Evolutionary conservation across 108 stramenopile species (phyloP), one percentile per base, ranked within the genome.

Genomic region (Fragilaria crotonensis): DNA sequence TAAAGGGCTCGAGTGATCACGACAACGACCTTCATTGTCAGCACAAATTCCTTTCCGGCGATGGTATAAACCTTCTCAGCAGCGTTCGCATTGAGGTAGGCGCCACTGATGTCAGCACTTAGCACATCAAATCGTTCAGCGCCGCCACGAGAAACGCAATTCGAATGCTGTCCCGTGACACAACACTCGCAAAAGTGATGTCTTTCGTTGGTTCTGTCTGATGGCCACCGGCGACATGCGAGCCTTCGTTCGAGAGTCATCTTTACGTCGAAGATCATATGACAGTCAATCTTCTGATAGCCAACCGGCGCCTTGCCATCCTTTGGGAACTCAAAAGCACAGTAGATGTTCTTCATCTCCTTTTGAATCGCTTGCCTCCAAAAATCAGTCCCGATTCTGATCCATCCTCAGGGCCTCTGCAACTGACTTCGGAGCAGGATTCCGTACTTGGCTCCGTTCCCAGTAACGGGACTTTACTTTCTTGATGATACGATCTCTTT

Each of bases 261-360:
- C 50, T 82, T 78, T 0, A 77, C 51, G 50, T 75, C 81, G 27
- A 78, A 82, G 11, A 78, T 52, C 71, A n/a, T n/a, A n/a, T n/a
- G n/a, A n/a, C n/a, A n/a, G n/a, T n/a, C n/a, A n/a, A n/a, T n/a
- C n/a, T n/a, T 41, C 19, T 56, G 59, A 0, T n/a, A n/a, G n/a
- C n/a, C n/a, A n/a, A n/a, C n/a, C n/a, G n/a, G n/a, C n/a, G n/a
- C n/a, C n/a, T 62, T 62, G 45, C 22, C 22, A 29, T 21, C 59
- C 2, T 54, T 28, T 11, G 52, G 17, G 27, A 23, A 3, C 5
- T 48, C 27, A 46, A 60, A 72, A 0, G 71, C 49, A 0, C 65
- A 29, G 0, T 22, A 17, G 1, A 53, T 36, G 4, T 60, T 71
- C 22, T 14, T 0, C 70, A 71, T 71, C 36, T 72, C 71, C 33